Percentiles rank a stretch among this genome's conserved stretches.
These are phyloP conservation scores for Gracilariopsis chorda DNA, from an alignment of 23 red algal species.

Conservation along the genomic window DNA sequence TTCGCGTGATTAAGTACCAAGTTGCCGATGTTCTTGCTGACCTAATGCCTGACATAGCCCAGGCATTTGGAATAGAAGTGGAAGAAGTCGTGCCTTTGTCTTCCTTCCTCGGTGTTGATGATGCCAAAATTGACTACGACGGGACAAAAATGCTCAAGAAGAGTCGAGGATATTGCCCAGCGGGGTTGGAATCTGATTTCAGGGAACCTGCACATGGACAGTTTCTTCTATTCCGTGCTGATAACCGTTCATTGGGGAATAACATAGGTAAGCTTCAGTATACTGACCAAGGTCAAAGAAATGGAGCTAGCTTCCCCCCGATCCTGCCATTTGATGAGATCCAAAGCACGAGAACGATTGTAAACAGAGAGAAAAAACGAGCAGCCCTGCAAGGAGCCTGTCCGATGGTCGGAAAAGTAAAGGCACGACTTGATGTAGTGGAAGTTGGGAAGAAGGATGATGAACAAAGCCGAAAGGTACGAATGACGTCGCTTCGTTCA, in stretches of 20 bases:
- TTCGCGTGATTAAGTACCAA: slow-evolving; percentile 58
- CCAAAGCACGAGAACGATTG: not conserved
- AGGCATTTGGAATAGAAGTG: slow-evolving; percentile 68
- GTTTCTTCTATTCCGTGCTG: slow-evolving; percentile 80
- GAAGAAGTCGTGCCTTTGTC: slow-evolving; percentile 66
- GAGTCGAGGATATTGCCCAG: slow-evolving; percentile 70
- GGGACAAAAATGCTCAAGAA: slow-evolving; percentile 55
- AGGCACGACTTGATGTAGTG: slow-evolving; percentile 65
- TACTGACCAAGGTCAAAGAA: slow-evolving; percentile 2
- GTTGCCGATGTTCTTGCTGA: slow-evolving; percentile 59
- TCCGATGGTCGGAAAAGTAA: slow-evolving; percentile 66
- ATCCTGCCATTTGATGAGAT: slow-evolving; percentile 61
- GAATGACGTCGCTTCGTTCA: slow-evolving; percentile 51
- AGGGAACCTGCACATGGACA: slow-evolving; percentile 68
- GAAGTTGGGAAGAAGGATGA: slow-evolving; percentile 65
- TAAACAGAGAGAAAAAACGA: slow-evolving; percentile 40
- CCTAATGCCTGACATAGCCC: slow-evolving; percentile 79
- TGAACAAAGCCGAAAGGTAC: slow-evolving; percentile 27
- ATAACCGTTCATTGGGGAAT: slow-evolving; percentile 67
- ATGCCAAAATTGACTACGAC: slow-evolving; percentile 68
- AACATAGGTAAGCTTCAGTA: slow-evolving; percentile 29
- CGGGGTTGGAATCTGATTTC: slow-evolving; percentile 83
- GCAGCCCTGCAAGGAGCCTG: slow-evolving; percentile 62
- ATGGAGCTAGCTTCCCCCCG: slow-evolving; percentile 26
- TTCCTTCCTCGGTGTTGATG: slow-evolving; percentile 10